A percentile compares a stretch with the other conserved stretches of the same genome.
These are phyloP conservation scores for Wickerhamomyces ciferrii DNA, from an alignment of 805 yeast genomes.

Conservation along the genomic window DNA sequence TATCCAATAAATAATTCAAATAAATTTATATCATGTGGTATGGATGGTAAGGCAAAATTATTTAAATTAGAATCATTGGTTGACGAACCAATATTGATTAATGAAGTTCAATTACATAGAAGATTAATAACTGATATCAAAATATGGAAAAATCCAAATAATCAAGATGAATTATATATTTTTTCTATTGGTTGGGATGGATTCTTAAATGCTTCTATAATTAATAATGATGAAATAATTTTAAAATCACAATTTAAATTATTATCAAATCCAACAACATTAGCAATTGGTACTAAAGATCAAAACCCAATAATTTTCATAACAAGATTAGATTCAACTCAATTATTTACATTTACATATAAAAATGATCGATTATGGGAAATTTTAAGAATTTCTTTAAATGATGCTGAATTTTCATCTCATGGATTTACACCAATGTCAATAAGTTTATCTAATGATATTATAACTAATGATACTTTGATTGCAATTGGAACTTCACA, in stretches of 20 bases:
- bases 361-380: slow-evolving; percentile 23
- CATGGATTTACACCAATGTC: slow-evolving; percentile 58
- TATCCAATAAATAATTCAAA: slow-evolving; percentile 22
- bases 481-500: slow-evolving; percentile 72
- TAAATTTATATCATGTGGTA: slow-evolving; percentile 38
- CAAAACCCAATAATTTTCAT: slow-evolving; percentile 38
- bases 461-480: slow-evolving; percentile 19
- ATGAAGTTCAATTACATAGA: slow-evolving; percentile 28
- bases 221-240: slow-evolving; percentile 5
- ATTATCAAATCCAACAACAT: slow-evolving; percentile 46
- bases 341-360: slow-evolving; percentile 38
- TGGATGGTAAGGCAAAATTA: slow-evolving; percentile 42
- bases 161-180: slow-evolving; percentile 31
- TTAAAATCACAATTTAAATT: slow-evolving; percentile 29
- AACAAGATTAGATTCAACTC: slow-evolving; percentile 57
- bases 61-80: slow-evolving; percentile 10
- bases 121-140: slow-evolving; percentile 33
- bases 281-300: slow-evolving; percentile 19
- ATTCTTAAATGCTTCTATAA: slow-evolving; percentile 32
- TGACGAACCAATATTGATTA: not conserved
- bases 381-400: slow-evolving; percentile 48
- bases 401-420: slow-evolving; percentile 68
- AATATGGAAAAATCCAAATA: slow-evolving; percentile 9
- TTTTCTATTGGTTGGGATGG: slow-evolving; percentile 61
- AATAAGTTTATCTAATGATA: slow-evolving; percentile 23